Percentiles rank a stretch among this genome's conserved stretches.
Conservation (phyloP, 345 rosid genomes). For the Rhodamnia argentea region DNA sequence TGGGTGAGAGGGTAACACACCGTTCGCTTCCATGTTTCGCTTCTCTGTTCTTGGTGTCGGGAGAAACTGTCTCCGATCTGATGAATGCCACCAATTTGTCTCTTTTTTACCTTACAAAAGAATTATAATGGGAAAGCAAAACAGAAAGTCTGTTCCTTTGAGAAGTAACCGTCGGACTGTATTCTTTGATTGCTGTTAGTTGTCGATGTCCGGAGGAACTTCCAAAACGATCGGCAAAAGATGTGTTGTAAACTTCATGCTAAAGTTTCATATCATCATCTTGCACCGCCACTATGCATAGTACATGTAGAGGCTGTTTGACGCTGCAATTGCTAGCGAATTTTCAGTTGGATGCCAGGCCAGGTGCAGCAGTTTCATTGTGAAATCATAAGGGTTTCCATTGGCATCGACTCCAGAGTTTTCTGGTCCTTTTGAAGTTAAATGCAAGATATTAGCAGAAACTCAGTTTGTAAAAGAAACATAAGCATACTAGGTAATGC, state of each 20-base stretch:
- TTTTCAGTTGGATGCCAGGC: slow-evolving; percentile 57
- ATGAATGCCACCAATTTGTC: slow-evolving; percentile 8
- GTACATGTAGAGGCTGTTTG: slow-evolving; percentile 61
- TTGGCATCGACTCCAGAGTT: slow-evolving; percentile 34
- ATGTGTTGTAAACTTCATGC: not conserved
- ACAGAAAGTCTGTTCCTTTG: slow-evolving; percentile 9
- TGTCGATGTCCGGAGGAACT: slow-evolving; percentile 3
- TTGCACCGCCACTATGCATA: slow-evolving; percentile 25
- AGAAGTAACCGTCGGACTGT: slow-evolving; percentile 1
- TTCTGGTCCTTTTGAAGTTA: slow-evolving; percentile 19
- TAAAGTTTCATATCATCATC: slow-evolving; percentile 1
- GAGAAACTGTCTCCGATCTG: not conserved
- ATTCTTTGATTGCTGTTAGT: slow-evolving; percentile 1
- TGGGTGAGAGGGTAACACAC: not conserved
- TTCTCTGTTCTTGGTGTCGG: slow-evolving; percentile 13
- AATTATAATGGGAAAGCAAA: slow-evolving; percentile 18
- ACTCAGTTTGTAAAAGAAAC: not conserved
- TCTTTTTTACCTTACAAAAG: slow-evolving; percentile 18
- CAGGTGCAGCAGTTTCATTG: slow-evolving; percentile 40
- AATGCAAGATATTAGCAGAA: not conserved
- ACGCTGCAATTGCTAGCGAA: slow-evolving; percentile 45
- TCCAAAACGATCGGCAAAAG: not conserved
- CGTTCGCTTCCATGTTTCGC: not conserved
- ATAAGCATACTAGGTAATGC: not conserved
- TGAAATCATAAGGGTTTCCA: slow-evolving; percentile 45